These are phyloP conservation scores for Rosa lucieae DNA, from an alignment of 306 rosid species.

Conservation along the genomic window DNA sequence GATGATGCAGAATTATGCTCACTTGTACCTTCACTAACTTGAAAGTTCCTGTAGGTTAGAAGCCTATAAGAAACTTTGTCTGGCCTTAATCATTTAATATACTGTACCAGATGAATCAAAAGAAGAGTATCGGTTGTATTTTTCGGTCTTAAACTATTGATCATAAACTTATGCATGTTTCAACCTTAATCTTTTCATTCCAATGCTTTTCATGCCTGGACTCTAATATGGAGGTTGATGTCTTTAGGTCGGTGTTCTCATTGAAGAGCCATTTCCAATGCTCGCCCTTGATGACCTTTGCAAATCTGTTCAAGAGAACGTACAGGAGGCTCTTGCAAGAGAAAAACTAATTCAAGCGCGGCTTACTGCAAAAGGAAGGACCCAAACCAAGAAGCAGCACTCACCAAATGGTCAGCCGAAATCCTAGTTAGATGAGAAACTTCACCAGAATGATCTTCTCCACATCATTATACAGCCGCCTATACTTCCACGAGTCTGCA, in stretches of 20 bases:
- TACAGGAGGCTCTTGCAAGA: conserved; percentile 55
- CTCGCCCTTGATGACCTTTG: conserved; percentile 84
- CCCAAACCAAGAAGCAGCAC: conserved; percentile 37
- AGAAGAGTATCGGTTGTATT: neutral
- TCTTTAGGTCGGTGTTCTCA: conserved; percentile 86
- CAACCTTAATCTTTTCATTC: neutral
- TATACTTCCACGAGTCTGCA: neutral
- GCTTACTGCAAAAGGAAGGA: conserved; percentile 52
- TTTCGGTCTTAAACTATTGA: neutral
- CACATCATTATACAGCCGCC: neutral
- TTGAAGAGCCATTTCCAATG: conserved; percentile 94
- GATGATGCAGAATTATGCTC: neutral
- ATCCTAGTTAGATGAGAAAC: conserved; percentile 29
- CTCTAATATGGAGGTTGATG: conserved; percentile 23
- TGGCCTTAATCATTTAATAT: neutral
- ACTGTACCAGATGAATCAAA: neutral
- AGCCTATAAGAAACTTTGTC: neutral
- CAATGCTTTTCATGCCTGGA: neutral
- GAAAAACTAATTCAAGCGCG: conserved; percentile 46
- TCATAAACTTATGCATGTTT: conserved; percentile 2
- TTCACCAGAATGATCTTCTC: neutral
- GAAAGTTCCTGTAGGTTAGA: neutral
- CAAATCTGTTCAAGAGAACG: conserved; percentile 45
- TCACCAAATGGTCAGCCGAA: conserved; percentile 76
- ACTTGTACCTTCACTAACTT: neutral